Evolutionary conservation across 2,329 filamentous ascomycete genomes (phyloP), one percentile per base, ranked within the genome.

Genomic region (Pyrenophora tritici-repentis): DNA sequence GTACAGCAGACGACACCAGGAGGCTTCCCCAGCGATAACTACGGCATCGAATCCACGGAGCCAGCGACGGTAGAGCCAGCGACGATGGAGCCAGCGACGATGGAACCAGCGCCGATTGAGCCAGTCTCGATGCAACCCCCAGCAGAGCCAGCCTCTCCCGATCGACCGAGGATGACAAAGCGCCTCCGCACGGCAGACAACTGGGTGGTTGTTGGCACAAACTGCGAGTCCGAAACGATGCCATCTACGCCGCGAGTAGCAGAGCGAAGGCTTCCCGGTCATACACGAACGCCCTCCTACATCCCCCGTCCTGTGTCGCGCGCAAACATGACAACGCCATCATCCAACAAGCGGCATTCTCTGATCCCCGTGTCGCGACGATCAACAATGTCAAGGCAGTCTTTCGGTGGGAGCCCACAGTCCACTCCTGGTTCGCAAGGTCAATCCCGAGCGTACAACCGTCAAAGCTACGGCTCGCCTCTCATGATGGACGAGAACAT

Each of bases 141-240:
- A 65, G 78, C 72, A 44, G 77, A 69, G 42, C 79, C 66, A 63
- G 75, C 71, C 47, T 75, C 68, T 50, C 74, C 68, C 24, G 76
- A 76, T 22, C 74, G 76, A 8, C 73, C 73, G 14, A 66, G 76
- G 17, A 71, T 78, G 32, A 61, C 75, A 7, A 84, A 84, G 64
- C 72, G 78, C 14, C 59, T 75, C 32, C 76, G 78, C 36, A 77
- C 77, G 47, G 79, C 76, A 53, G 75, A 73, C 50, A 80, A 74
- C 39, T 80, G 77, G 78, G 75, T 80, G 4, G 66, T 79, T 40
- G 75, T 82, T 4, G 75, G 72, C 45, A 63, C 67, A 1, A 75
- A 78, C 14, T 75, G 78, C 3, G 70, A 75, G 20, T 81, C 84
- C 55, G 83, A 87, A 36, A 75, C 89, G 5, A 78, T 82, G 24